Conservation (phyloP, 2,329 filamentous ascomycete species). For the Fusarium equiseti region DNA sequence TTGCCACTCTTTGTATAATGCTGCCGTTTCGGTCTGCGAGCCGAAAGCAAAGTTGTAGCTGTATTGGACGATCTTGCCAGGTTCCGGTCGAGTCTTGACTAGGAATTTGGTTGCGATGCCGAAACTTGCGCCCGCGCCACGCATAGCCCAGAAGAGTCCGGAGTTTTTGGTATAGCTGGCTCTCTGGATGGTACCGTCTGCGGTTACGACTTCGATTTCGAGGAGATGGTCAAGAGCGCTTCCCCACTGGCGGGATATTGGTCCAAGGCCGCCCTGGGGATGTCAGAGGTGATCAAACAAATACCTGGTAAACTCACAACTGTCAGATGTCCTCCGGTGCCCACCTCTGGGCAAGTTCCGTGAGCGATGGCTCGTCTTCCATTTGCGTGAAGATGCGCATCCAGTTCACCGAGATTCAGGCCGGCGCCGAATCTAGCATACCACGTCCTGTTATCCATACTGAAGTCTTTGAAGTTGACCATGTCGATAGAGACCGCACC, state of each 20-base stretch:
- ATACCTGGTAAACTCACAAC: constrained; percentile 56
- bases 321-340: constrained; percentile 69
- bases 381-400: constrained; percentile 61
- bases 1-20: constrained; percentile 69
- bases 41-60: constrained; percentile 66
- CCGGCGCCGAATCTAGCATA: constrained; percentile 68
- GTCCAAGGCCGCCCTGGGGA: constrained; percentile 66
- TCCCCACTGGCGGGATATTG: constrained; percentile 71
- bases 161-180: constrained; percentile 61
- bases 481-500: constrained; percentile 68
- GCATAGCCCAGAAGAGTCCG: constrained; percentile 69
- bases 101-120: constrained; percentile 70
- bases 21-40: constrained; percentile 60
- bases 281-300: neutral
- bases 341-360: constrained; percentile 70
- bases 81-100: constrained; percentile 67
- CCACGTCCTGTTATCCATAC: constrained; percentile 65
- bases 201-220: constrained; percentile 63
- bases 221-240: constrained; percentile 65
- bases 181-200: constrained; percentile 63
- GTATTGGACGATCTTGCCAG: constrained; percentile 68
- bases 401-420: constrained; percentile 64
- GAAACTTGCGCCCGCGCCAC: constrained; percentile 68
- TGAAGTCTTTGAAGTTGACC: constrained; percentile 63
- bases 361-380: constrained; percentile 70